phyloP scores from a whole-genome alignment of 2,329 filamentous ascomycete species.

The Trematosphaeria pertusa region DNA sequence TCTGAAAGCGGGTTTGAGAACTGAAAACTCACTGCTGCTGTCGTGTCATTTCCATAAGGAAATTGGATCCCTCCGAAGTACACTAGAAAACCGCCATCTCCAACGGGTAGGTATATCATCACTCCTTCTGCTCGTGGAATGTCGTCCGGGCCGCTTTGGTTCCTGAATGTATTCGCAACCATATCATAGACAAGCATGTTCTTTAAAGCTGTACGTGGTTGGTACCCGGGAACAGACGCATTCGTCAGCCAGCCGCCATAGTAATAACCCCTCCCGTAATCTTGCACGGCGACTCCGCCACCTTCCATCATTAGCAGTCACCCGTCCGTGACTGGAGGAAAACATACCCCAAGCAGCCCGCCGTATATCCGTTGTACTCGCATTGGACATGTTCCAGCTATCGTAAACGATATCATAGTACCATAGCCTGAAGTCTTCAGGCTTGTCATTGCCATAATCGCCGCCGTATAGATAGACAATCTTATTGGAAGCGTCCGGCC shows the following conservation, averaged over 20 bases:
- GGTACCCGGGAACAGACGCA: constrained; percentile 58
- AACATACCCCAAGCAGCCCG: constrained; percentile 22
- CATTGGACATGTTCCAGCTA: constrained; percentile 52
- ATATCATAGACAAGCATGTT: constrained; percentile 63
- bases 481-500: constrained; percentile 66
- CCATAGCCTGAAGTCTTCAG: constrained; percentile 57
- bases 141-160: constrained; percentile 59
- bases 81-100: constrained; percentile 64
- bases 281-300: constrained; percentile 59
- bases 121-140: constrained; percentile 62
- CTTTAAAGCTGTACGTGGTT: constrained; percentile 52
- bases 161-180: constrained; percentile 57
- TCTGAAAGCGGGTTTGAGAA: not conserved
- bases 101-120: constrained; percentile 64
- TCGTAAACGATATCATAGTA: constrained; percentile 63
- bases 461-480: constrained; percentile 66
- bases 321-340: not conserved
- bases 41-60: constrained; percentile 11
- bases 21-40: constrained; percentile 12
- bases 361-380: constrained; percentile 8
- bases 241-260: constrained; percentile 67
- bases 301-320: constrained; percentile 40
- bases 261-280: constrained; percentile 60
- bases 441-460: constrained; percentile 51
- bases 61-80: constrained; percentile 63